Evolutionary conservation across 257 asterid species (phyloP), one percentile per base, ranked within the genome.

Genomic region (Scutellaria galericulata): DNA sequence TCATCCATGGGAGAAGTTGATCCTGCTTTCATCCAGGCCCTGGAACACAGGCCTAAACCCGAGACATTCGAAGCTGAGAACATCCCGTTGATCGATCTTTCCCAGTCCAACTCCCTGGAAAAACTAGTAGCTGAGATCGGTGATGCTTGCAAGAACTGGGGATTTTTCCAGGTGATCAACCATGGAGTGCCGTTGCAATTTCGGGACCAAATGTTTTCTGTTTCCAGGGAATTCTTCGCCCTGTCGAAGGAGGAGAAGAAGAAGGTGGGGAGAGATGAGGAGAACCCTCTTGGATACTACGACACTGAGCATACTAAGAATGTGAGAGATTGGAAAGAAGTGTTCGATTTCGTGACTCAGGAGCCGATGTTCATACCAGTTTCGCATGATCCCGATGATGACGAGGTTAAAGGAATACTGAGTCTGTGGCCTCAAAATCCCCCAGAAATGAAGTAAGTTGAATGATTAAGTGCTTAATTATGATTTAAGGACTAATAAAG

Each of bases 261-360:
- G 75, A 78, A 77, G 75, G 90, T 85, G 7, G 71, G 71, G 5
- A 70, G 85, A 68, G 90, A 81, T 45, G 90, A 83, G 76, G 80
- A 42, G 46, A 83, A 83, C 20, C 90, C 90, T 0, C 2, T 42
- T 0, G 90, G 90, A 12, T 86, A 83, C 48, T 86, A 81, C n/a
- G 88, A 86, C 44, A 83, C 85, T 0, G 92, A 87, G 81, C 87
- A 77, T 9, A 87, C 92, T 0, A 87, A 87, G 75, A 87, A 85
- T 31, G 92, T 87, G 1, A 75, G 92, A 59, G 92, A 87, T n/a
- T 87, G 92, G 92, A 87, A 87, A 41, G 89, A 87, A 61, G 92
- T 87, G 31, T 87, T 87, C 15, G 92, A 87, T 74, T 83, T 84
- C 60, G 47, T 73, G 3, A 72, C 70, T 7, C 40, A 22, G 64